Evolutionary conservation across 2,329 filamentous ascomycete genomes (phyloP).

Genomic region (Cordyceps fumosorosea): DNA sequence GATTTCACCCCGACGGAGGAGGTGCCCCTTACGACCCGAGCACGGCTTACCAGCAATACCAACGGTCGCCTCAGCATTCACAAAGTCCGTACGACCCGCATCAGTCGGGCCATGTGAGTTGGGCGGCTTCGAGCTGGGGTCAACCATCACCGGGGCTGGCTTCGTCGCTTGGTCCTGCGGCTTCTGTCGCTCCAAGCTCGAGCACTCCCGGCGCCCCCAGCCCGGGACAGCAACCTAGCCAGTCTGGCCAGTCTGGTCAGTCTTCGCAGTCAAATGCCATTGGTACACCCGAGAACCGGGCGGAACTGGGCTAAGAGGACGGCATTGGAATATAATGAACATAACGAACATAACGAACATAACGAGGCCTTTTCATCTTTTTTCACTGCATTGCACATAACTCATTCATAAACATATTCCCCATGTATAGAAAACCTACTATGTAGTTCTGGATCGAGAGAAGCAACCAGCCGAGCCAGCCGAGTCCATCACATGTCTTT

Average conservation of each 20-base stretch:
- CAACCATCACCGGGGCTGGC: not conserved
- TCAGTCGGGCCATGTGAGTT: not conserved
- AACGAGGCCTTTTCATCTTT: not conserved
- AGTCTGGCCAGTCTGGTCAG: not conserved
- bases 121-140: not conserved
- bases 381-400: not conserved
- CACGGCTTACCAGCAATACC: constrained; percentile 2
- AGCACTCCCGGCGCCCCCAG: not conserved
- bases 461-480: not conserved
- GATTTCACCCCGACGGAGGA: not conserved
- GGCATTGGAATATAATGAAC: not conserved
- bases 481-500: not conserved
- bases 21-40: constrained; percentile 2
- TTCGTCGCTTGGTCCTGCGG: not conserved
- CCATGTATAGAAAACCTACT: not conserved
- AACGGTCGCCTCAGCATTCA: not conserved
- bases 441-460: not conserved
- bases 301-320: not conserved
- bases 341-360: not conserved
- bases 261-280: not conserved
- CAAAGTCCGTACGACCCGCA: not conserved
- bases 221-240: not conserved
- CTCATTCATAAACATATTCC: not conserved
- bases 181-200: not conserved
- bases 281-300: not conserved